These are phyloP conservation scores for Funneliformis caledonium DNA, from an alignment of 371 early-diverging fungal genomes.

Conservation along the genomic window DNA sequence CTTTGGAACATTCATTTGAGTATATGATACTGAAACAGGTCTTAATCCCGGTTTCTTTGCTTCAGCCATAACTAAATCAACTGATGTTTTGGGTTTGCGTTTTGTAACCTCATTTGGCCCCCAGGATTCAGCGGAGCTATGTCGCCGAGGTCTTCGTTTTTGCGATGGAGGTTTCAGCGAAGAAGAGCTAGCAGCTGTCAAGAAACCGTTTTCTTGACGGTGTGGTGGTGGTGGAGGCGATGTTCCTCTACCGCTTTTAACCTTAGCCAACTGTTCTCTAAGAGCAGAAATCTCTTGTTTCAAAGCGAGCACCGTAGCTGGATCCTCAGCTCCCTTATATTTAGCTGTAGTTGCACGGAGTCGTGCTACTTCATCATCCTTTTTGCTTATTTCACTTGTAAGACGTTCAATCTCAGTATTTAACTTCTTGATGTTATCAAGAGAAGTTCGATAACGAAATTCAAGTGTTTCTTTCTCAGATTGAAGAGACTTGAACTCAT, in stretches of 20 bases:
- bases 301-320: slow-evolving; percentile 47
- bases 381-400: slow-evolving; percentile 60
- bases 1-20: slow-evolving; percentile 38
- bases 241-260: slow-evolving; percentile 47
- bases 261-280: slow-evolving; percentile 49
- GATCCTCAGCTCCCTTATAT: slow-evolving; percentile 44
- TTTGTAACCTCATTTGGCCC: slow-evolving; percentile 31
- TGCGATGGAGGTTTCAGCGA: slow-evolving; percentile 50
- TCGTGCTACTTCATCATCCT: slow-evolving; percentile 72
- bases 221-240: slow-evolving; percentile 45
- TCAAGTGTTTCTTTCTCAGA: slow-evolving; percentile 42
- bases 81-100: slow-evolving; percentile 38
- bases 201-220: slow-evolving; percentile 46
- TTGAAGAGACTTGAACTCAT: slow-evolving; percentile 56
- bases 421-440: slow-evolving; percentile 65
- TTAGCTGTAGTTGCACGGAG: slow-evolving; percentile 56
- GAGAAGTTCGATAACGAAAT: slow-evolving; percentile 52
- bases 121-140: slow-evolving; percentile 38
- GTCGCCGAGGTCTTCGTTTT: slow-evolving; percentile 32
- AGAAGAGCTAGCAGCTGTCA: slow-evolving; percentile 50
- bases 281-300: slow-evolving; percentile 48
- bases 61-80: slow-evolving; percentile 37
- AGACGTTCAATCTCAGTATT: slow-evolving; percentile 71
- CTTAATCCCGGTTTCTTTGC: slow-evolving; percentile 44
- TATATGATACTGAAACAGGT: slow-evolving; percentile 30